phyloP scores from a whole-genome alignment of 2,329 filamentous ascomycete genomes.

The Metarhizium anisopliae region DNA sequence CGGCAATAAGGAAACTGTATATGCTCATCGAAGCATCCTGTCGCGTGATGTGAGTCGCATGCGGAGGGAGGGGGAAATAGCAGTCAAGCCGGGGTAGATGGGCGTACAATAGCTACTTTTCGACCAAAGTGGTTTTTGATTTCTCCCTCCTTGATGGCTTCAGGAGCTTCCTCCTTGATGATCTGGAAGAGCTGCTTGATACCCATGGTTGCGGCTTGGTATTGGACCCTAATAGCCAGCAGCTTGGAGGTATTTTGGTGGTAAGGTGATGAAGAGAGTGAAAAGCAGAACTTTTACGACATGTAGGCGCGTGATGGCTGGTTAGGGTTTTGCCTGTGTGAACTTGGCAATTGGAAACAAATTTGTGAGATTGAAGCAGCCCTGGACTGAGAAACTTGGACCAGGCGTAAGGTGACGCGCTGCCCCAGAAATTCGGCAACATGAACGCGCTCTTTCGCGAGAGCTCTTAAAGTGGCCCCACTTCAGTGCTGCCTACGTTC shows the following conservation, averaged over 20 bases:
- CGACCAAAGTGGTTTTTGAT: slow-evolving; percentile 99
- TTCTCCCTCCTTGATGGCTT: slow-evolving; percentile 89
- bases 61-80: neutral
- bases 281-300: neutral
- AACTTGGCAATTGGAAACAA: too few relatives aligned
- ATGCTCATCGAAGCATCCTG: slow-evolving; percentile 79
- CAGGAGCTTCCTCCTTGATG: slow-evolving; percentile 88
- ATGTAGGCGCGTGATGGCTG: neutral
- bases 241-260: neutral
- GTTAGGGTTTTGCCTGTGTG: too few relatives aligned
- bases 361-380: neutral
- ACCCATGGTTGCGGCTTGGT: slow-evolving; percentile 37
- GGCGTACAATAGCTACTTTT: slow-evolving; percentile 87
- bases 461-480: slow-evolving; percentile 10
- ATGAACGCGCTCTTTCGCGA: slow-evolving; percentile 4
- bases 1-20: slow-evolving; percentile 96
- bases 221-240: neutral
- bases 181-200: slow-evolving; percentile 70
- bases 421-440: neutral
- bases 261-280: neutral
- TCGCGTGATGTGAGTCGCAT: neutral
- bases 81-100: slow-evolving; percentile 11
- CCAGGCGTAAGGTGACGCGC: neutral
- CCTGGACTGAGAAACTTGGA: neutral
- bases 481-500: neutral